phyloP scores from a whole-genome alignment of 768 basidiomycete genomes.

The Leccinum aurantiacum region DNA sequence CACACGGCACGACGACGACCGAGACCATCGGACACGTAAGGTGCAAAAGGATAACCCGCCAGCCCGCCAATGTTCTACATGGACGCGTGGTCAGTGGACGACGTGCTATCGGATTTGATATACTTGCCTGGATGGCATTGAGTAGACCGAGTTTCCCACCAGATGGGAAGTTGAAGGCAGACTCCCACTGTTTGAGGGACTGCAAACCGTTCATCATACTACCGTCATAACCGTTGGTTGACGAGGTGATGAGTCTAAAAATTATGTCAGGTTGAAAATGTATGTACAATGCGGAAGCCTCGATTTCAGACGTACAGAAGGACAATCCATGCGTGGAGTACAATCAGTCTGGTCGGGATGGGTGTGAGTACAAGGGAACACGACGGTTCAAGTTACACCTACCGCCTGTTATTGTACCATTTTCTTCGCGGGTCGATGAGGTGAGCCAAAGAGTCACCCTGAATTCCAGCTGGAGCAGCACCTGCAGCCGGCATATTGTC shows the following conservation, averaged over 20 bases:
- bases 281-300: not conserved
- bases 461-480: slow-evolving; percentile 32
- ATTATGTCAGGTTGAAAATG: not conserved
- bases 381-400: slow-evolving; percentile 9
- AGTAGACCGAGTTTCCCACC: slow-evolving; percentile 63
- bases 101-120: not conserved
- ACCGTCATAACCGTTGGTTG: slow-evolving; percentile 74
- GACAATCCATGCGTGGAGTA: slow-evolving; percentile 68
- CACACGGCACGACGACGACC: slow-evolving; percentile 68
- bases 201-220: slow-evolving; percentile 83
- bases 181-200: slow-evolving; percentile 60
- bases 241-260: slow-evolving; percentile 67
- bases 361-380: not conserved
- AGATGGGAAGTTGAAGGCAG: slow-evolving; percentile 58
- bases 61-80: slow-evolving; percentile 66
- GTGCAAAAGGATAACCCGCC: slow-evolving; percentile 67
- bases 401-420: slow-evolving; percentile 80
- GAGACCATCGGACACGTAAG: slow-evolving; percentile 69
- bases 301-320: slow-evolving; percentile 47
- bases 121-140: slow-evolving; percentile 67
- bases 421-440: slow-evolving; percentile 63
- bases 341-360: slow-evolving; percentile 46
- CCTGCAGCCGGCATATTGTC: slow-evolving; percentile 52
- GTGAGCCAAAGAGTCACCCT: slow-evolving; percentile 44
- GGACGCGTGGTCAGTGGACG: not conserved